Percentiles rank a stretch among this genome's conserved stretches.
phyloP scores from a whole-genome alignment of 78 protist genomes.

The Anaeramoeba flamelloides region DNA sequence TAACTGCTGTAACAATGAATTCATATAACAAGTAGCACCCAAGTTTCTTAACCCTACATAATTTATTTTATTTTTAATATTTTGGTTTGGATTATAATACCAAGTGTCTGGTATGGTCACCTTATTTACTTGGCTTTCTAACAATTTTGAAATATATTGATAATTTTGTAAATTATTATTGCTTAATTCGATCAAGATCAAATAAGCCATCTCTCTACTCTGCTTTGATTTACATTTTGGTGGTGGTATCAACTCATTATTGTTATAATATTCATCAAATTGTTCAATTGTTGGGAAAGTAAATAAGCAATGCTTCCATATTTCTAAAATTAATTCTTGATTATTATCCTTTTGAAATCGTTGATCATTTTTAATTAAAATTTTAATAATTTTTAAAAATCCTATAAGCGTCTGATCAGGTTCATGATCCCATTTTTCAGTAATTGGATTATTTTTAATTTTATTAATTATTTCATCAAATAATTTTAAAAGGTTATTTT shows the following conservation, averaged over 20 bases:
- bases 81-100: neutral
- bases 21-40: neutral
- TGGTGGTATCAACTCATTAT: neutral
- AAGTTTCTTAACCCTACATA: neutral
- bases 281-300: neutral
- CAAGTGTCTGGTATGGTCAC: neutral
- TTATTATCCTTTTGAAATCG: neutral
- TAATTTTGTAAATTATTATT: neutral
- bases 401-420: neutral
- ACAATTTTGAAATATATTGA: neutral
- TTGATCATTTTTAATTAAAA: neutral
- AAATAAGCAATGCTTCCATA: neutral
- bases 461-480: neutral
- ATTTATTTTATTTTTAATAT: neutral
- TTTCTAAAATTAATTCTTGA: neutral
- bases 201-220: neutral
- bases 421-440: neutral
- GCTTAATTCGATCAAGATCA: neutral
- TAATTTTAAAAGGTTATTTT: neutral
- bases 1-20: neutral
- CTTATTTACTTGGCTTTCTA: neutral
- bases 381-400: neutral
- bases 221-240: neutral
- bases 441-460: neutral
- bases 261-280: neutral